Evolutionary conservation across 2,329 filamentous ascomycete species (phyloP).

Genomic region (Verticillium nubilum): DNA sequence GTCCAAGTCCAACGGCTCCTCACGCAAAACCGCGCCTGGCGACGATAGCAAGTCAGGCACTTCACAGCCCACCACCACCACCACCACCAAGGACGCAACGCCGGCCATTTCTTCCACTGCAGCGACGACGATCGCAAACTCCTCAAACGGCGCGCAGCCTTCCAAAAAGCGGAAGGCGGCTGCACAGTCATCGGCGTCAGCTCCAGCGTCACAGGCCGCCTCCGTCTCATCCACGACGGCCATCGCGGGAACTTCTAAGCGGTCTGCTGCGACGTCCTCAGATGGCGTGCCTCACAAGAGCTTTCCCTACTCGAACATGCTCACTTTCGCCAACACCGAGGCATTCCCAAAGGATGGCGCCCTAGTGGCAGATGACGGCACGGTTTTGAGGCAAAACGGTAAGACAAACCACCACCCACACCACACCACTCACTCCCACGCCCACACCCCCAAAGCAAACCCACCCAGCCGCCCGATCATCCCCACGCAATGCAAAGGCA

Average conservation of each 20-base stretch:
- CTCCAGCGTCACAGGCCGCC: not conserved
- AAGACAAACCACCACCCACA: slow-evolving; percentile 30
- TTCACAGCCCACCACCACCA: slow-evolving; percentile 24
- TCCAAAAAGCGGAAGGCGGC: slow-evolving; percentile 86
- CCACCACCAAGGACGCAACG: slow-evolving; percentile 30
- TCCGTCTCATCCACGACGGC: slow-evolving; percentile 12
- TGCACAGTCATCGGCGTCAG: slow-evolving; percentile 4
- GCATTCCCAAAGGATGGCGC: slow-evolving; percentile 59
- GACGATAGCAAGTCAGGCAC: slow-evolving; percentile 32
- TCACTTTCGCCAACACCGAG: slow-evolving; percentile 67
- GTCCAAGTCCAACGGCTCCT: slow-evolving; percentile 23
- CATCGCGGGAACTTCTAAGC: slow-evolving; percentile 23
- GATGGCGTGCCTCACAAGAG: slow-evolving; percentile 16
- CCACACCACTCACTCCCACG: not conserved
- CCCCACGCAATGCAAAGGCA: not conserved
- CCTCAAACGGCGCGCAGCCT: slow-evolving; percentile 34
- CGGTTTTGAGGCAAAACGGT: slow-evolving; percentile 80
- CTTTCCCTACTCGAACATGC: slow-evolving; percentile 72
- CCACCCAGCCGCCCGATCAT: not conserved
- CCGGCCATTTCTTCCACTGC: slow-evolving; percentile 14
- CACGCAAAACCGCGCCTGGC: slow-evolving; percentile 33
- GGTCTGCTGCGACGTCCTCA: slow-evolving; percentile 32
- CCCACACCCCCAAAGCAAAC: not conserved
- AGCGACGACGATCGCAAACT: slow-evolving; percentile 42
- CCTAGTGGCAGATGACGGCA: slow-evolving; percentile 87